Base-by-base conservation (phyloP, 257 asterid species). In the Jacaranda mimosifolia region DNA sequence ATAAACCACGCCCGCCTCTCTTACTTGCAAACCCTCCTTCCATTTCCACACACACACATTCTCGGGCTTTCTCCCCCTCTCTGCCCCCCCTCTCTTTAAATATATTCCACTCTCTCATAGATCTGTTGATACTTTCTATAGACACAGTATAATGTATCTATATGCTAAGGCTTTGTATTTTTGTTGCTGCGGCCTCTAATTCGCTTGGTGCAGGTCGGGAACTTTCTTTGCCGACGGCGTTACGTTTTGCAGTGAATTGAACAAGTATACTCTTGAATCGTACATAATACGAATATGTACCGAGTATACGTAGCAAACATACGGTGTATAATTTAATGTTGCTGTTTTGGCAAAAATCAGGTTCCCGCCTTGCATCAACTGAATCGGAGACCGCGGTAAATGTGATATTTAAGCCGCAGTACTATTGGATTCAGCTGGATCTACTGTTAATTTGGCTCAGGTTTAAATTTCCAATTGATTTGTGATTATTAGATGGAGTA, bases 151-250 rank as follows among this genome's bases (percentile, higher is more conserved):
- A n/a, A 15, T 46, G 69, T 59, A 12, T 67, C 77, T 72, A 3
- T 63, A 67, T 59, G 78, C 55, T 35, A 18, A 35, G 9, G 6
- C 58, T 18, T 12, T 58, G 60, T 55, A 67, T 53, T 39, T n/a
- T 67, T 59, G 48, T 88, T 84, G 83, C 89, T 85, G 89, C 78
- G 89, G 86, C 70, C 87, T 88, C 91, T 88, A 81, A 70, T 84
- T 88, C 91, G 93, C 93, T 88, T 88, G 91, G 93, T 88, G 93
- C 93, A 88, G 93, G 90, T 88, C 90, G 92, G 92, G 91, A 87
- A 87, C 88, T 77, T 63, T 38, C 40, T 62, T 85, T 71, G 82
- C 75, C 78, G 78, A 21, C 68, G 74, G 45, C 77, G 67, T 52
- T 75, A 67, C 51, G 6, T 70, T 62, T n/a, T 17, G 36, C 45